Conservation (phyloP, 768 basidiomycete genomes). For the Trametes maxima region DNA sequence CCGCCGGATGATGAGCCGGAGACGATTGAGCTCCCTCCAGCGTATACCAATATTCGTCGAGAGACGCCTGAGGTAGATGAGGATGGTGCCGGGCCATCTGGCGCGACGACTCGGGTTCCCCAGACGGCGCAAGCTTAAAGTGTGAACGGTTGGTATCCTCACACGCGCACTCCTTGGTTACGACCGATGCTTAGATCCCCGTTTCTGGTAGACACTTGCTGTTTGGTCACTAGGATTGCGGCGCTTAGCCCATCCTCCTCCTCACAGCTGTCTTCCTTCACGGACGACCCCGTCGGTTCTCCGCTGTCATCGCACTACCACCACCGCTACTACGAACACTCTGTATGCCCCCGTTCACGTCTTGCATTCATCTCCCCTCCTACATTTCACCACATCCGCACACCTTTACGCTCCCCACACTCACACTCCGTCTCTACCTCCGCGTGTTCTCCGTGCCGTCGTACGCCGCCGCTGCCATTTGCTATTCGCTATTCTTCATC, state of each 20-base stretch:
- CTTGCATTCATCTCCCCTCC: too few relatives aligned
- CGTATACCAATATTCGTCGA: slow-evolving; percentile 65
- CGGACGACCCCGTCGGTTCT: neutral
- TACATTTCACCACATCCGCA: too few relatives aligned
- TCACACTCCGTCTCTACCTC: neutral
- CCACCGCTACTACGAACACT: neutral
- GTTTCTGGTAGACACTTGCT: neutral
- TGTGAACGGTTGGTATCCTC: neutral
- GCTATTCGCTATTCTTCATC: neutral
- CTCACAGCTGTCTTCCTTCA: neutral
- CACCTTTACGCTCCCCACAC: neutral
- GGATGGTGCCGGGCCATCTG: neutral
- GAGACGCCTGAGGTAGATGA: neutral
- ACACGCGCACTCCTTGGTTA: neutral
- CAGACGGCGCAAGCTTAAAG: slow-evolving; percentile 1
- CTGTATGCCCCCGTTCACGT: neutral
- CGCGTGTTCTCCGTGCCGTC: neutral
- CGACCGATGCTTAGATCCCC: neutral
- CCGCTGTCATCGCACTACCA: neutral
- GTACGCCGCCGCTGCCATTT: neutral
- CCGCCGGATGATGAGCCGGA: slow-evolving; percentile 53
- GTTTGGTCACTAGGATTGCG: neutral
- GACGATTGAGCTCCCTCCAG: slow-evolving; percentile 83
- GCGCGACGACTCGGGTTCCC: neutral
- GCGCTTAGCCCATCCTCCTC: neutral